These are phyloP conservation scores for Lepidium aucheri DNA, from an alignment of 345 rosid genomes.

Conservation along the genomic window DNA sequence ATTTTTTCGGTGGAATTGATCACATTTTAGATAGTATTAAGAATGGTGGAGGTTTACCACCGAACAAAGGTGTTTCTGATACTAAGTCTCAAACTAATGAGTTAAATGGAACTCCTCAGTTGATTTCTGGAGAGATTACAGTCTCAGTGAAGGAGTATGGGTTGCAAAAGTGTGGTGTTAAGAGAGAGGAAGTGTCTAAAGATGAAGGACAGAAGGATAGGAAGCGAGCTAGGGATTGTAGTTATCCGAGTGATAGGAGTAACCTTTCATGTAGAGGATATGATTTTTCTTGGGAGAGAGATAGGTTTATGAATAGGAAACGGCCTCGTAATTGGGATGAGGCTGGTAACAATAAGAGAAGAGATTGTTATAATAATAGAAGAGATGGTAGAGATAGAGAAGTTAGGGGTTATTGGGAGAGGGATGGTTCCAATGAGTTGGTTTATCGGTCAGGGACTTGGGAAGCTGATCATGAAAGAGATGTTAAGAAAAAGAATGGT, in stretches of 20 bases:
- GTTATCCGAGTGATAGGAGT: constrained; percentile 30
- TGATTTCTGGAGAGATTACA: constrained; percentile 3
- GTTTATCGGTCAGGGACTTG: constrained; percentile 71
- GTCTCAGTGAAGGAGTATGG: constrained; percentile 28
- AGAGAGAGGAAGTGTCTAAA: constrained; percentile 22
- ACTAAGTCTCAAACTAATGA: constrained; percentile 12
- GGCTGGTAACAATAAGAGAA: constrained; percentile 43
- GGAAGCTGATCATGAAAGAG: constrained; percentile 61
- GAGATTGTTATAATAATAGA: constrained; percentile 40
- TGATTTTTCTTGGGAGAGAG: constrained; percentile 42
- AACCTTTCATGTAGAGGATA: constrained; percentile 35
- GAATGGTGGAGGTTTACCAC: constrained; percentile 66
- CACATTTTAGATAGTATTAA: constrained; percentile 80
- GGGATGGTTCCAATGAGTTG: constrained; percentile 77
- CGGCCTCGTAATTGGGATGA: constrained; percentile 59
- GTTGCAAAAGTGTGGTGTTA: constrained; percentile 18
- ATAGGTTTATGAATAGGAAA: constrained; percentile 45
- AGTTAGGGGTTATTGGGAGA: constrained; percentile 88
- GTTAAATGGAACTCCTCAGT: constrained; percentile 10
- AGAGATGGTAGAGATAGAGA: constrained; percentile 67
- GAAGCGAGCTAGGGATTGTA: constrained; percentile 46
- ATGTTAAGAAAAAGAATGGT: constrained; percentile 37
- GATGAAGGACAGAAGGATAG: constrained; percentile 36
- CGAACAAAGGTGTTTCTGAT: constrained; percentile 22
- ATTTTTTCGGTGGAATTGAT: constrained; percentile 92